Base-by-base conservation (phyloP, 169 alveolate species). In the Eimeria zaria region DNA sequence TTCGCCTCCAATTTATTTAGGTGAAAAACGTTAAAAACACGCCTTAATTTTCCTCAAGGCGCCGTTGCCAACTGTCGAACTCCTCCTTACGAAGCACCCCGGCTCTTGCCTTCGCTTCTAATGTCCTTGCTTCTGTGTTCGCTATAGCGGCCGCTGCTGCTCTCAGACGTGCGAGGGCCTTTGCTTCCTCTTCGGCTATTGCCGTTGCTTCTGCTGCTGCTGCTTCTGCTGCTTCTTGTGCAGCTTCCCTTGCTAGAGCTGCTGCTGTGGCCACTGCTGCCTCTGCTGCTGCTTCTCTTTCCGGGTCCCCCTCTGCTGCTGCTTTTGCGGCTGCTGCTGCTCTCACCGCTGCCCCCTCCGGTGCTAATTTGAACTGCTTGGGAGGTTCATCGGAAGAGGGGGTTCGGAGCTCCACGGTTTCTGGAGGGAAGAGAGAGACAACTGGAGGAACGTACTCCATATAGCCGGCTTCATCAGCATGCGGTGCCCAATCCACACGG, bases 291-390 rank as follows among this genome's bases (percentile, higher is more conserved):
- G 88, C 88, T 46, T 78, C 44, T 48, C 60, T 44, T 30, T 78
- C 88, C 48, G 88, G 60, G 67, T 78, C 88, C 44, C 88, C 88
- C 44, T 46, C 88, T 48, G 88, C 88, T n/a, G 88, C 88, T 46
- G 88, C 88, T 46, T 78, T 48, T 18, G 88, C 88, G n/a, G 60
- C 67, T n/a, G 85, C 58, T 39, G 83, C 83, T 73, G 48, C 55
- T 9, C 64, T n/a, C 67, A 24, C 89, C 27, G 67, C 60, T 39
- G 64, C 89, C 16, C 5, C 89, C 67, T 27, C 46, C n/a, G 39
- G 39, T 3, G 69, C 89, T 27, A 80, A 51, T 24, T 46, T 46
- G 48, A 80, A 9, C 8, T 80, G 89, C 8, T 46, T 51, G 1
- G 41, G 41, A 11, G 83, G 83, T 80, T 7, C 69, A 12, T 30